A percentile compares a stretch with the other conserved stretches of the same genome.
These are phyloP conservation scores for Moricandia moricandioides DNA, from an alignment of 345 rosid genomes.

Conservation along the genomic window DNA sequence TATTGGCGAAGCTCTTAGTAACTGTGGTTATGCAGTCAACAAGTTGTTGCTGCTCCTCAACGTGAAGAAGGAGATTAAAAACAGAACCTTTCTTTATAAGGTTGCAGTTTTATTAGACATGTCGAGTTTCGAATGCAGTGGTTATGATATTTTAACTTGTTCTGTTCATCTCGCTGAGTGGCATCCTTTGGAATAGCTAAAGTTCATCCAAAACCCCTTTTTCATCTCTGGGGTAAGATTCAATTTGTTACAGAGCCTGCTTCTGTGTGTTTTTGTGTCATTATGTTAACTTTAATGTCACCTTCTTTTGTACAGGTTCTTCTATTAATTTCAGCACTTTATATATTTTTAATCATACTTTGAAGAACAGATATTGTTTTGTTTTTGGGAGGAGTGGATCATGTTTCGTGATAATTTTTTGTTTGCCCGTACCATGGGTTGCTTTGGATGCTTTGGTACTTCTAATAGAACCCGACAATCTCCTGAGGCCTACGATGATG, in stretches of 20 bases:
- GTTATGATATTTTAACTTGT: conserved; percentile 45
- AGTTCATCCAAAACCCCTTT: conserved; percentile 18
- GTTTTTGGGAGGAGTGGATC: conserved; percentile 13
- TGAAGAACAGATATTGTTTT: background rate
- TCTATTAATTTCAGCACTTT: conserved; percentile 4
- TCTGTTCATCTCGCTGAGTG: conserved; percentile 81
- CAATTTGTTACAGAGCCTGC: background rate
- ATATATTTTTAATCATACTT: background rate
- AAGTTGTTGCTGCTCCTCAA: conserved; percentile 15
- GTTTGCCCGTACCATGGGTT: conserved; percentile 68
- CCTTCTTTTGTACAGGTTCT: conserved; percentile 16
- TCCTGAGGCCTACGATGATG: conserved; percentile 44
- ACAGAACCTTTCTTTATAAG: background rate
- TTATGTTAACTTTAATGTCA: background rate
- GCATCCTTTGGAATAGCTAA: conserved; percentile 77
- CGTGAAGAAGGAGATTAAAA: background rate
- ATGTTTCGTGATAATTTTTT: conserved; percentile 60
- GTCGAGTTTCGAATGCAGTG: conserved; percentile 45
- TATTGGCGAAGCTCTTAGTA: conserved; percentile 13
- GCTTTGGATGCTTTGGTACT: conserved; percentile 91
- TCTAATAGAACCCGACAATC: conserved; percentile 41
- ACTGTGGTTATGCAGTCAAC: conserved; percentile 16
- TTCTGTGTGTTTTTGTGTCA: background rate
- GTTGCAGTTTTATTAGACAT: conserved; percentile 40
- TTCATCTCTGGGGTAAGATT: conserved; percentile 26